These are phyloP conservation scores for Taiozyma sp. DNA, from an alignment of 1,139 yeast species.

Conservation along the genomic window DNA sequence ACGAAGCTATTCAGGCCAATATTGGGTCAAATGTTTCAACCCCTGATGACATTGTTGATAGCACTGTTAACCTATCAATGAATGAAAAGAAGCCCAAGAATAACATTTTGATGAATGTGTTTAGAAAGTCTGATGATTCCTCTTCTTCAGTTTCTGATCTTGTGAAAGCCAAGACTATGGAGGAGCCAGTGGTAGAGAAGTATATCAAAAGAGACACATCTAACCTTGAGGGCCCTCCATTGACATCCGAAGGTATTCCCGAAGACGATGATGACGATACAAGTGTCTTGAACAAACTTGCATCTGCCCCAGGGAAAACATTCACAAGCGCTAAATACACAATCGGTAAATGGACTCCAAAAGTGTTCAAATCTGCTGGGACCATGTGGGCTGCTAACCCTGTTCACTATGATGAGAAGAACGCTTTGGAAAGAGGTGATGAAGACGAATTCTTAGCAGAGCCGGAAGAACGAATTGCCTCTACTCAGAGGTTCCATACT, in stretches of 20 bases:
- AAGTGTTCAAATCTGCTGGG: slow-evolving; percentile 36
- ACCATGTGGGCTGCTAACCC: slow-evolving; percentile 64
- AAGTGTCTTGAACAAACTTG: background rate
- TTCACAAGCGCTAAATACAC: slow-evolving; percentile 9
- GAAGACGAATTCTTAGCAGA: slow-evolving; percentile 47
- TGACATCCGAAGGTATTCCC: background rate
- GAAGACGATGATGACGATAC: background rate
- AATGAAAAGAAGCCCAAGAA: background rate
- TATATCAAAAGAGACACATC: slow-evolving; percentile 1
- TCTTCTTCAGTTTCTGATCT: background rate
- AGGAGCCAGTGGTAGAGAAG: slow-evolving; percentile 15
- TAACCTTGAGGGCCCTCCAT: background rate
- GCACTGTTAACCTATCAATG: slow-evolving; percentile 4
- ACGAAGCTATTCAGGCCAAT: slow-evolving; percentile 11
- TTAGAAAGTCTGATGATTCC: slow-evolving; percentile 1
- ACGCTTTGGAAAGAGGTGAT: slow-evolving; percentile 28
- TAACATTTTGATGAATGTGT: slow-evolving; percentile 2
- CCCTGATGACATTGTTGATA: slow-evolving; percentile 11
- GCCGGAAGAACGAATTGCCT: slow-evolving; percentile 39
- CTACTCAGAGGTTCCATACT: slow-evolving; percentile 48
- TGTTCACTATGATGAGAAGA: slow-evolving; percentile 48
- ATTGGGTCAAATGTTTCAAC: background rate
- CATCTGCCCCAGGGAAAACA: slow-evolving; percentile 3
- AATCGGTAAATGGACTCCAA: slow-evolving; percentile 24
- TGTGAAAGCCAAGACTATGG: background rate